phyloP scores from a whole-genome alignment of 2,329 filamentous ascomycete species.

The Didymella pomorum region DNA sequence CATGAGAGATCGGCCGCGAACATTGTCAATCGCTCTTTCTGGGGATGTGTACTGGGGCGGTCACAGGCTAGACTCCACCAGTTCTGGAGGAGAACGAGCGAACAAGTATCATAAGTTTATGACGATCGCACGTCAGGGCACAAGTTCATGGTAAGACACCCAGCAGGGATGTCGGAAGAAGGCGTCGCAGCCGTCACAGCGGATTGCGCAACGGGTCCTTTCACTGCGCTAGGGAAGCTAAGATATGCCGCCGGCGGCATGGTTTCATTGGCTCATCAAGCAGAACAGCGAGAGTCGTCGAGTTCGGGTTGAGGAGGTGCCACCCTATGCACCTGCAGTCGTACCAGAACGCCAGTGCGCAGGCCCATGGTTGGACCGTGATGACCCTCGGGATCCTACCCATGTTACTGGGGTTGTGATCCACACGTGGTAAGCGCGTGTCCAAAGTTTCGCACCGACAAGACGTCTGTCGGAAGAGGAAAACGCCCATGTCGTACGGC shows the following conservation, averaged over 20 bases:
- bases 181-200: constrained; percentile 30
- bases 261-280: constrained; percentile 42
- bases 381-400: constrained; percentile 16
- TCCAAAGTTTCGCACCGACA: constrained; percentile 17
- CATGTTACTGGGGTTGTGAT: constrained; percentile 16
- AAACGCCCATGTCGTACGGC: constrained; percentile 20
- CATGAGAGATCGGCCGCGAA: constrained; percentile 52
- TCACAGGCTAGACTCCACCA: constrained; percentile 30
- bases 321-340: constrained; percentile 15
- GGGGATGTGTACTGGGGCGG: constrained; percentile 19
- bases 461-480: constrained; percentile 19
- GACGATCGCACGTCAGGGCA: constrained; percentile 30
- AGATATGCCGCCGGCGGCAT: constrained; percentile 21
- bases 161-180: constrained; percentile 33
- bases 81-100: constrained; percentile 26
- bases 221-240: constrained; percentile 17
- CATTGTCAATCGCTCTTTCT: constrained; percentile 36
- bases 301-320: constrained; percentile 13
- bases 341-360: constrained; percentile 16
- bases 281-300: constrained; percentile 24
- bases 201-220: constrained; percentile 36
- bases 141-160: constrained; percentile 31
- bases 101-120: constrained; percentile 21
- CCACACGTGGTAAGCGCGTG: constrained; percentile 25
- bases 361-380: constrained; percentile 15